Conservation (phyloP, 2,329 filamentous ascomycete genomes). For the Ceratocystis cubensis region DNA sequence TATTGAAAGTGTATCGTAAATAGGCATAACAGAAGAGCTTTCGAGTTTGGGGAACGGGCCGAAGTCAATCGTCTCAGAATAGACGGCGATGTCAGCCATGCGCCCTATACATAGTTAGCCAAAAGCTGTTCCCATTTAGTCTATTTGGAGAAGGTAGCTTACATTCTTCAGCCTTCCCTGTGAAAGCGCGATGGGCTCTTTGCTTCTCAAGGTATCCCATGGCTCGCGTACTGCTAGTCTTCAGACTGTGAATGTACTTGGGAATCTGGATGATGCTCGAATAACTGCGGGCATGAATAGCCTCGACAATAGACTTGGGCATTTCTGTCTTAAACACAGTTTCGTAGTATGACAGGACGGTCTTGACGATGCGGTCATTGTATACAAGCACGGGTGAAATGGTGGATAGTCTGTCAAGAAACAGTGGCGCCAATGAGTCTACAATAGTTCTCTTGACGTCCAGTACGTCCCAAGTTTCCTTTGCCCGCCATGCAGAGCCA, state of each 20-base stretch:
- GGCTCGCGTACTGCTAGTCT: slow-evolving; percentile 39
- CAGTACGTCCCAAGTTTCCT: slow-evolving; percentile 38
- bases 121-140: too few relatives aligned
- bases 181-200: slow-evolving; percentile 12
- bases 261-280: slow-evolving; percentile 38
- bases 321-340: slow-evolving; percentile 37
- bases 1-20: slow-evolving; percentile 36
- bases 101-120: slow-evolving; percentile 28
- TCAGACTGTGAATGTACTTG: slow-evolving; percentile 33
- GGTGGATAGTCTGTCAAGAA: slow-evolving; percentile 43
- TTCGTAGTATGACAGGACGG: slow-evolving; percentile 30
- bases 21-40: slow-evolving; percentile 28
- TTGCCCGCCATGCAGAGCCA: slow-evolving; percentile 37
- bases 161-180: slow-evolving; percentile 11
- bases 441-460: slow-evolving; percentile 46
- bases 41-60: slow-evolving; percentile 40
- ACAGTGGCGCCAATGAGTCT: slow-evolving; percentile 43
- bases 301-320: slow-evolving; percentile 36
- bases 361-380: slow-evolving; percentile 25
- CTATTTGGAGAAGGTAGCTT: background rate
- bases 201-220: slow-evolving; percentile 41
- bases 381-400: slow-evolving; percentile 33
- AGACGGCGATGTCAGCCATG: slow-evolving; percentile 30
- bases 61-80: slow-evolving; percentile 39
- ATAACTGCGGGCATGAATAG: slow-evolving; percentile 40